These are phyloP conservation scores for Populus nigra DNA, from an alignment of 345 rosid genomes.

Conservation along the genomic window DNA sequence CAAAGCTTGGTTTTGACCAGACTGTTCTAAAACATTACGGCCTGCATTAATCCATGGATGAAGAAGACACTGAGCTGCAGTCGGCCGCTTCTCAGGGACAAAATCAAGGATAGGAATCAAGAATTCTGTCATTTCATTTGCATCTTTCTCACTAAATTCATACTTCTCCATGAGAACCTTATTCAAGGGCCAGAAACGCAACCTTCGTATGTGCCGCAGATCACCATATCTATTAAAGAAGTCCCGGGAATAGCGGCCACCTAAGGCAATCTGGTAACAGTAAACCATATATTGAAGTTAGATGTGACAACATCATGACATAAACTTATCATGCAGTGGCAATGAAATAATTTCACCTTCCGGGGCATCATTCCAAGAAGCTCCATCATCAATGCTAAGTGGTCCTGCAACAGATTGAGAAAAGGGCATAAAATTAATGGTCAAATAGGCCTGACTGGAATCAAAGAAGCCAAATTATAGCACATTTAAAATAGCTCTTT, in stretches of 20 bases:
- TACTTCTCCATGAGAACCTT: constrained; percentile 66
- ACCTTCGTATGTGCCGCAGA: constrained; percentile 62
- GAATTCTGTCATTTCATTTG: constrained; percentile 53
- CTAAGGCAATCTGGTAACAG: constrained; percentile 55
- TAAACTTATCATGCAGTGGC: not conserved
- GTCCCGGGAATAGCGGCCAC: constrained; percentile 70
- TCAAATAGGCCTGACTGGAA: not conserved
- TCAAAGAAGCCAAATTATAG: not conserved
- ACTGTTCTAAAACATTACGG: constrained; percentile 42
- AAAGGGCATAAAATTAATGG: not conserved
- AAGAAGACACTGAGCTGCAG: constrained; percentile 65
- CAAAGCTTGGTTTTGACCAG: constrained; percentile 24
- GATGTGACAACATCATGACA: not conserved
- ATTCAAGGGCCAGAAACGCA: constrained; percentile 67
- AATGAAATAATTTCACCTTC: constrained; percentile 46
- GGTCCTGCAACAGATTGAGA: constrained; percentile 44
- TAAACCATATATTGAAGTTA: not conserved
- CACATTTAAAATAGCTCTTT: not conserved
- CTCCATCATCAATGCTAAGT: constrained; percentile 77
- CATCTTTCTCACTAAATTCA: constrained; percentile 59
- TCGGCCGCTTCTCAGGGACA: constrained; percentile 67
- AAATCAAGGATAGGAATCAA: constrained; percentile 64
- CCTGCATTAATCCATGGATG: constrained; percentile 62
- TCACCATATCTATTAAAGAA: constrained; percentile 71
- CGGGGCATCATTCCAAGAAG: constrained; percentile 86